A percentile compares a stretch with the other conserved stretches of the same genome.
Evolutionary conservation across 495 filamentous ascomycete species (phyloP).

Genomic region (Bacidia gigantensis): DNA sequence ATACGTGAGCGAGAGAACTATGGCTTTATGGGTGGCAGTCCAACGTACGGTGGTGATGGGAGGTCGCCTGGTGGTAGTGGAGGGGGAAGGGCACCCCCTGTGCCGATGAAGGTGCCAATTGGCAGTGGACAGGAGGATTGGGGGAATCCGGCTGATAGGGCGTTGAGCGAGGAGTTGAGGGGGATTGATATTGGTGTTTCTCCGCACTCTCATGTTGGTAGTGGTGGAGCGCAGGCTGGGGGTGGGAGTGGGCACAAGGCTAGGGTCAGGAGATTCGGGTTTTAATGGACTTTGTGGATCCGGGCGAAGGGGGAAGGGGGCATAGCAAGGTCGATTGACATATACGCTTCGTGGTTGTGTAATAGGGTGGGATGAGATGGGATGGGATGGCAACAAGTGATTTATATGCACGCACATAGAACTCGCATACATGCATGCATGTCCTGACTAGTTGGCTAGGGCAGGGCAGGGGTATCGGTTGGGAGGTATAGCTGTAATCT

Average conservation of each 20-base stretch:
- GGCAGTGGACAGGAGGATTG: constrained; percentile 26
- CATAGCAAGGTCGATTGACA: neutral
- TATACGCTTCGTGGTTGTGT: too few species aligned
- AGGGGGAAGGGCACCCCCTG: constrained; percentile 45
- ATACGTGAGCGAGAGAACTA: constrained; percentile 21
- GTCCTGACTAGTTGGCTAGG: too few species aligned
- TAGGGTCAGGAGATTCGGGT: constrained; percentile 13
- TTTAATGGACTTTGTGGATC: neutral
- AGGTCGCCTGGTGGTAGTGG: constrained; percentile 13
- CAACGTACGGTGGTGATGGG: constrained; percentile 9
- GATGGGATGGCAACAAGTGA: too few species aligned
- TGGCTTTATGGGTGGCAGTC: constrained; percentile 8
- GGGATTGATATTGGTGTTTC: constrained; percentile 81
- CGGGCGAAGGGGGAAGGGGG: neutral
- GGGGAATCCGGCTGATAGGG: constrained; percentile 32
- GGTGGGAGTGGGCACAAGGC: constrained; percentile 11
- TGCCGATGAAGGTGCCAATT: constrained; percentile 65
- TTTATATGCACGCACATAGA: too few species aligned
- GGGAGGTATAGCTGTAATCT: too few species aligned
- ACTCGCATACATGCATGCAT: too few species aligned
- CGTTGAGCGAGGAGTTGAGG: constrained; percentile 66
- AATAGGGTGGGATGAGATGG: too few species aligned
- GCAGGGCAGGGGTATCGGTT: too few species aligned
- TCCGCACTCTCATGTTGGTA: too few species aligned
- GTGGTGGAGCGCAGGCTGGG: too few species aligned